Conservation (phyloP, 768 basidiomycete species). For the Mycena olivaceomarginata region DNA sequence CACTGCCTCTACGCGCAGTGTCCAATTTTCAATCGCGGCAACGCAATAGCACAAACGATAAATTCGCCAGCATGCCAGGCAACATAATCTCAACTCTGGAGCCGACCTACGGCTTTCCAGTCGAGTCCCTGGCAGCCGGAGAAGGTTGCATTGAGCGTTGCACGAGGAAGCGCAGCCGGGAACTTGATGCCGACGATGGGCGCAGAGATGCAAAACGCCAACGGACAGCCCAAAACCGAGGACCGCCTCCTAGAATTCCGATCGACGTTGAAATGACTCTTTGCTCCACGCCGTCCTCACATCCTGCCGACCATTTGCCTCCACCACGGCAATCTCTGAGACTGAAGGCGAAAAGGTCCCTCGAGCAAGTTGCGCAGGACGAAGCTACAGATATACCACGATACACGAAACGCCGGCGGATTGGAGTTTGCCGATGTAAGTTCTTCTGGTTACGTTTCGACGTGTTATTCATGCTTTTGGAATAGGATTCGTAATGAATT, state of each 20-base stretch:
- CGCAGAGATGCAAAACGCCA: neutral
- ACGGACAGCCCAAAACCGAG: neutral
- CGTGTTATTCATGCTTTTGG: too few relatives aligned
- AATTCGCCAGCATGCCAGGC: neutral
- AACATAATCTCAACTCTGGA: neutral
- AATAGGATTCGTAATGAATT: too few relatives aligned
- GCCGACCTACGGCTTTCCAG: neutral
- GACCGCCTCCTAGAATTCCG: neutral
- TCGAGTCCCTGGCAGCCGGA: neutral
- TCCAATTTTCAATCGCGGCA: neutral
- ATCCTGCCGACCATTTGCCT: neutral
- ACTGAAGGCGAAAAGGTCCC: neutral
- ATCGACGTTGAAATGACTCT: neutral
- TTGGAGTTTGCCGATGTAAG: neutral
- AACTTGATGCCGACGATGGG: slow-evolving; percentile 2
- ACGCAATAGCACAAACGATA: neutral
- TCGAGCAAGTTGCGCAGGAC: slow-evolving; percentile 12
- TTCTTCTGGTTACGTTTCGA: too few relatives aligned
- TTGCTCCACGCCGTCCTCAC: neutral
- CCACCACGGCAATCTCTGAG: neutral
- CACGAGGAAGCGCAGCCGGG: slow-evolving; percentile 16
- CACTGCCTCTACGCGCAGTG: neutral
- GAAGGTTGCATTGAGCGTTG: neutral
- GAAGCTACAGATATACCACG: neutral
- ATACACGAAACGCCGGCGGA: slow-evolving; percentile 14